Conservation (phyloP, 1,139 yeast genomes). For the Chernovozyma aurita region DNA sequence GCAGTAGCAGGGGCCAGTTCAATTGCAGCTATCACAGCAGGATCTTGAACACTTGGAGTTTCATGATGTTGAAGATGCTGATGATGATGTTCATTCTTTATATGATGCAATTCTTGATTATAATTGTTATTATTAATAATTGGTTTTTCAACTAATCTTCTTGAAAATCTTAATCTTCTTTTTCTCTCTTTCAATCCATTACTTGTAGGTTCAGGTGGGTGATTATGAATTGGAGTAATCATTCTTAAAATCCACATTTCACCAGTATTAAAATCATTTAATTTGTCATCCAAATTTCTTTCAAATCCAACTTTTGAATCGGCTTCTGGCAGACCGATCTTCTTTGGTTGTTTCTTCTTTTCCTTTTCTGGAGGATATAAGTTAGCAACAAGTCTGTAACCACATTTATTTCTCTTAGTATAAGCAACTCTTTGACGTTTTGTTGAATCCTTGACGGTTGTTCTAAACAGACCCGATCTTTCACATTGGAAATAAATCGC, state of each 20-base stretch:
- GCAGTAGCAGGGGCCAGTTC: constrained; percentile 34
- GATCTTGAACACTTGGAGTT: constrained; percentile 38
- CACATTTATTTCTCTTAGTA: constrained; percentile 48
- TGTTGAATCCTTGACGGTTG: constrained; percentile 45
- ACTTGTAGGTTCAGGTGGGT: constrained; percentile 40
- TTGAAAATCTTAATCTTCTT: constrained; percentile 36
- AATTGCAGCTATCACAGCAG: constrained; percentile 46
- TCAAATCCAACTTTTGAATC: constrained; percentile 15
- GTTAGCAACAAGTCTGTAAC: constrained; percentile 46
- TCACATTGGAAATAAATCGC: constrained; percentile 51
- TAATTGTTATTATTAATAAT: constrained; percentile 27
- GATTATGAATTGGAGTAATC: constrained; percentile 47
- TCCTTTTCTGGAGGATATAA: constrained; percentile 43
- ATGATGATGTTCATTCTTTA: constrained; percentile 13
- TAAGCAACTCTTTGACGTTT: constrained; percentile 50
- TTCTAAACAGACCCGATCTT: constrained; percentile 43
- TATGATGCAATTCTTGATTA: constrained; percentile 11
- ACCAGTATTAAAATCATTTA: constrained; percentile 16
- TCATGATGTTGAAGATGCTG: constrained; percentile 21
- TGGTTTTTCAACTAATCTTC: constrained; percentile 46
- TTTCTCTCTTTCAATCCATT: constrained; percentile 18
- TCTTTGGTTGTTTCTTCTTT: constrained; percentile 24
- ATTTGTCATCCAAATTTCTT: constrained; percentile 22
- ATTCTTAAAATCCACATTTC: constrained; percentile 49
- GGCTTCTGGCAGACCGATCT: constrained; percentile 9